Conservation (phyloP, 73 alveolate genomes). For the Paramecium sexaurelia region DNA sequence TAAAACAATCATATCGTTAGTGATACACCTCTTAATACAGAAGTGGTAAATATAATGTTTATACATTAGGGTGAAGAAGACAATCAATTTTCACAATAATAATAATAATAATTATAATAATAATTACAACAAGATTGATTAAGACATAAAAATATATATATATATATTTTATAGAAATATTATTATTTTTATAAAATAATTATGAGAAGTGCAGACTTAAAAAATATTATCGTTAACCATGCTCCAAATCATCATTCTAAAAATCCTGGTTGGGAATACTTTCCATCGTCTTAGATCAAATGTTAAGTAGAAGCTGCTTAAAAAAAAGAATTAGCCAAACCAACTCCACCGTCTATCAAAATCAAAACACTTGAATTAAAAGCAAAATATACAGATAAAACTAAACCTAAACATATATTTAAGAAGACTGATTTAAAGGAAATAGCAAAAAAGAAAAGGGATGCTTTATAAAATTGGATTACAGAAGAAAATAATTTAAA, state of each 20-base stretch:
- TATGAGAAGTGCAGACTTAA: slow-evolving; percentile 52
- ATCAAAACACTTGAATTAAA: slow-evolving; percentile 3
- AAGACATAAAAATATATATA: not conserved
- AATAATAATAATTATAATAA: slow-evolving; percentile 17
- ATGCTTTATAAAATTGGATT: slow-evolving; percentile 33
- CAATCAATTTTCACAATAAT: slow-evolving; percentile 9
- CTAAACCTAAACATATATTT: slow-evolving; percentile 45
- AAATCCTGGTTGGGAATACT: slow-evolving; percentile 58
- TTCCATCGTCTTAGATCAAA: slow-evolving; percentile 42
- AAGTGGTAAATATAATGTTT: slow-evolving; percentile 35
- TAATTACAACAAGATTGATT: slow-evolving; percentile 9
- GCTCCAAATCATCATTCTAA: slow-evolving; percentile 47
- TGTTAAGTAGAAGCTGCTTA: slow-evolving; percentile 28
- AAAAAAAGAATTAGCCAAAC: slow-evolving; percentile 14
- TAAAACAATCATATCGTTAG: slow-evolving; percentile 61
- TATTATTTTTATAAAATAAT: not conserved
- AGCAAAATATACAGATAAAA: slow-evolving; percentile 8
- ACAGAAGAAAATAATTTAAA: slow-evolving; percentile 28
- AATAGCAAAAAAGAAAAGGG: slow-evolving; percentile 33
- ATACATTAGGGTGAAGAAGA: slow-evolving; percentile 44
- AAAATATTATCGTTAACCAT: slow-evolving; percentile 12
- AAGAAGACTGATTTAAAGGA: slow-evolving; percentile 26
- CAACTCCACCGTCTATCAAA: slow-evolving; percentile 52
- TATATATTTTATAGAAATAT: not conserved
- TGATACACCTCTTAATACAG: slow-evolving; percentile 70